Evolutionary conservation across 306 rosid species (phyloP).

Genomic region (Datisca glomerata): DNA sequence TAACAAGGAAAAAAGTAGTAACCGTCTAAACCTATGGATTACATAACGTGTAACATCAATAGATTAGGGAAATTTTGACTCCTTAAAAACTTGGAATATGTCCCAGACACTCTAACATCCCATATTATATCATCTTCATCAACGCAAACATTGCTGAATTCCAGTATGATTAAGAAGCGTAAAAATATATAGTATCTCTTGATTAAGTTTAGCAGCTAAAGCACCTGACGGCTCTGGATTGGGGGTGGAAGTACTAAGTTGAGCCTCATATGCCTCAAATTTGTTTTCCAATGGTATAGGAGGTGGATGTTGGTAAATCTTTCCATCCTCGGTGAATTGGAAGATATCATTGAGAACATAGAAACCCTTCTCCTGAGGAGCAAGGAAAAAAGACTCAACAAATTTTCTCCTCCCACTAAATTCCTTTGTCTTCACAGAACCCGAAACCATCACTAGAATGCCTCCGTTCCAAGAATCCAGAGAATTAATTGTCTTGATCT

Average conservation of each 20-base stretch:
- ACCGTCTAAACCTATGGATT: too few species aligned
- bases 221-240: constrained; percentile 60
- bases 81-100: too few species aligned
- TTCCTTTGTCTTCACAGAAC: constrained; percentile 65
- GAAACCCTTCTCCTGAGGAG: constrained; percentile 89
- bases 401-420: constrained; percentile 51
- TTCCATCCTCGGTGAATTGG: constrained; percentile 56
- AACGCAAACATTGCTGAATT: too few species aligned
- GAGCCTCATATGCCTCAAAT: constrained; percentile 41
- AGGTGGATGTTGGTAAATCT: constrained; percentile 26
- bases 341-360: constrained; percentile 80
- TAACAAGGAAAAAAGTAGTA: too few species aligned
- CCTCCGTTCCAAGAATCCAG: constrained; percentile 85
- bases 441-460: constrained; percentile 81
- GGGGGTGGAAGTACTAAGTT: constrained; percentile 37
- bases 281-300: constrained; percentile 31
- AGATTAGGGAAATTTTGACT: too few species aligned
- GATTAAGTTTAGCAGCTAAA: too few species aligned
- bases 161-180: too few species aligned
- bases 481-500: constrained; percentile 81
- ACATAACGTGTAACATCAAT: too few species aligned
- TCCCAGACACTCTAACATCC: too few species aligned
- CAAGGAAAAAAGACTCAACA: constrained; percentile 79
- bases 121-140: too few species aligned
- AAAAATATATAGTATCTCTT: too few species aligned